These are phyloP conservation scores for Lenwebbia sp. DNA, from an alignment of 345 rosid species.

Conservation along the genomic window DNA sequence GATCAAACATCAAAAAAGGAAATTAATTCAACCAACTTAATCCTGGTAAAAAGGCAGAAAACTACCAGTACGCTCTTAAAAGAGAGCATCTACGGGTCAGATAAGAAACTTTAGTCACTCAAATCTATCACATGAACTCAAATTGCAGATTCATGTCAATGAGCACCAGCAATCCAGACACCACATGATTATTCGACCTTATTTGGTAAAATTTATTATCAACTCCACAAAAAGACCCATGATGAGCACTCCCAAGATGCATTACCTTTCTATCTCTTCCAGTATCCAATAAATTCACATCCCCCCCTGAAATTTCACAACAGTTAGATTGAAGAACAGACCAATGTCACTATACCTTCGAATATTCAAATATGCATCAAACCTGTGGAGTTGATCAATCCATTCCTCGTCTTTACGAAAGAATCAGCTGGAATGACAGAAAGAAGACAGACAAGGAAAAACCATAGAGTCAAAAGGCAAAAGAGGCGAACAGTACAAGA, in stretches of 20 bases:
- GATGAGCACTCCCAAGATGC: neutral
- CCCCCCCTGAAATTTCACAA: conserved; percentile 13
- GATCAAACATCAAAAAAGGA: neutral
- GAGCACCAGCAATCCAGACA: neutral
- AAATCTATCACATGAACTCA: neutral
- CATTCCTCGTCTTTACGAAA: conserved; percentile 10
- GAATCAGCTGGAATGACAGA: conserved; percentile 17
- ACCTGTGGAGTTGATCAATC: conserved; percentile 21
- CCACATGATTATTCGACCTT: neutral
- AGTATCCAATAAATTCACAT: conserved; percentile 8
- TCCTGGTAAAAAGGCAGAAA: neutral
- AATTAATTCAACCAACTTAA: neutral
- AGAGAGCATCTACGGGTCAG: neutral
- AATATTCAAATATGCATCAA: neutral
- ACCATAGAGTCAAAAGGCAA: neutral
- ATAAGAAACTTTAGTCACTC: neutral
- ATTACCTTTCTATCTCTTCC: conserved; percentile 30
- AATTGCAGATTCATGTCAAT: neutral
- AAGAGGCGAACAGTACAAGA: neutral
- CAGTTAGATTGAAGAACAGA: neutral
- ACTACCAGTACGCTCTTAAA: neutral
- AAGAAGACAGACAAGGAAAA: neutral
- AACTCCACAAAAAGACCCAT: neutral
- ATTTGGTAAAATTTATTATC: neutral
- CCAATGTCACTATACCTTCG: neutral